These are phyloP conservation scores for Sporobolomyces pararoseus DNA, from an alignment of 768 basidiomycete genomes.

Conservation along the genomic window DNA sequence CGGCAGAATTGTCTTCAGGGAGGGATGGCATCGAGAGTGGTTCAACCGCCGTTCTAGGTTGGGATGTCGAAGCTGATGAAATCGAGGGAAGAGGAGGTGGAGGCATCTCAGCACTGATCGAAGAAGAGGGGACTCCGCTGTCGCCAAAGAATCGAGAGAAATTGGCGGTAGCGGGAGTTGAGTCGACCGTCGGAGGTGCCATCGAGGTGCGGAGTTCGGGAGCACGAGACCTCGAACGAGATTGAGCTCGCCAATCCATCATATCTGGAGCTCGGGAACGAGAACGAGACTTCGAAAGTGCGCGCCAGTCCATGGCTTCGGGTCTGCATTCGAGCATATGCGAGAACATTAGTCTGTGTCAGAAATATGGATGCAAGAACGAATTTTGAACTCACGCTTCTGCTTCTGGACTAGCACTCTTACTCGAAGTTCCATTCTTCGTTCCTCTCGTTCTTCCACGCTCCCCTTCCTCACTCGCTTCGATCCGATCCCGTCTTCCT, in stretches of 20 bases:
- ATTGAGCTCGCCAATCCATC: constrained; percentile 85
- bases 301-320: constrained; percentile 46
- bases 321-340: constrained; percentile 33
- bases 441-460: constrained; percentile 46
- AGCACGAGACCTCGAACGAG: constrained; percentile 48
- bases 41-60: neutral
- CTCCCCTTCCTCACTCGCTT: constrained; percentile 38
- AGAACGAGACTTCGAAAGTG: constrained; percentile 42
- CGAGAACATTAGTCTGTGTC: too few species aligned
- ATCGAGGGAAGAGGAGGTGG: constrained; percentile 20
- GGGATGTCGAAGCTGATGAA: neutral
- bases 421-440: constrained; percentile 46
- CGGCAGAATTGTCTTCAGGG: neutral
- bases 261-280: constrained; percentile 48
- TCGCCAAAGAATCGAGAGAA: constrained; percentile 40
- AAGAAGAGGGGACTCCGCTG: constrained; percentile 7
- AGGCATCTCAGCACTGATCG: constrained; percentile 15
- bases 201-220: constrained; percentile 42
- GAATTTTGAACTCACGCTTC: constrained; percentile 38
- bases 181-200: constrained; percentile 26
- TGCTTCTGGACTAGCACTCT: constrained; percentile 36
- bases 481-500: constrained; percentile 15
- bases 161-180: constrained; percentile 30
- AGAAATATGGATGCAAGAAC: constrained; percentile 21
- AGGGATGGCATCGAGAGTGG: constrained; percentile 6